Evolutionary conservation across 352 stramenopile genomes (phyloP).

Genomic region (Globisporangium orthogonon): DNA sequence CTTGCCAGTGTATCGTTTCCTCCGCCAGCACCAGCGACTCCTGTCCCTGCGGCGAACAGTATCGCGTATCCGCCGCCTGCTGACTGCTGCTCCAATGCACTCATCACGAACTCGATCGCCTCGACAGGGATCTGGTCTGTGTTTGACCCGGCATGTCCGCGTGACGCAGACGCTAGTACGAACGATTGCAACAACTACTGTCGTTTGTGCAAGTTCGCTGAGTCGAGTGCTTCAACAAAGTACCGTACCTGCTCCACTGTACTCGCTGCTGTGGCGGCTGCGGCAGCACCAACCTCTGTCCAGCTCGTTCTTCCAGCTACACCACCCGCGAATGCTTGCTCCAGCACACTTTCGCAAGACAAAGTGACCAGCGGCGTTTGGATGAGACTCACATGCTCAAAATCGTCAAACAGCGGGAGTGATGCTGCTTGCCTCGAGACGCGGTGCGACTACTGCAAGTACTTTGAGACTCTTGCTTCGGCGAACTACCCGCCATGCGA

Average conservation of each 20-base stretch:
- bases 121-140: conserved; percentile 5
- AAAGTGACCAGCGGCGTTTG: conserved; percentile 1
- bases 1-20: neutral
- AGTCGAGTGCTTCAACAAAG: conserved; percentile 3
- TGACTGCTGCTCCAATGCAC: conserved; percentile 2
- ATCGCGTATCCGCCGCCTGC: neutral
- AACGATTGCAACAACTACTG: conserved; percentile 11
- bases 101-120: neutral
- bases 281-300: neutral
- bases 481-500: conserved; percentile 4
- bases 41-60: neutral
- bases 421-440: neutral
- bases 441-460: conserved; percentile 12
- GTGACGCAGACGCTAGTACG: neutral
- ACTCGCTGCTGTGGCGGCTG: neutral
- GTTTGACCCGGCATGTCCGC: conserved; percentile 9
- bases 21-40: neutral
- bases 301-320: neutral
- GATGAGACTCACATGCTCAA: conserved; percentile 1
- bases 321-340: conserved; percentile 3
- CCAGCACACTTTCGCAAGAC: neutral
- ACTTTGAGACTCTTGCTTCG: conserved; percentile 3
- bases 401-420: neutral
- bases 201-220: conserved; percentile 10
- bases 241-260: conserved; percentile 1